Base-by-base conservation (phyloP, 371 early-diverging fungal genomes). In the Capillidium heterosporum region DNA sequence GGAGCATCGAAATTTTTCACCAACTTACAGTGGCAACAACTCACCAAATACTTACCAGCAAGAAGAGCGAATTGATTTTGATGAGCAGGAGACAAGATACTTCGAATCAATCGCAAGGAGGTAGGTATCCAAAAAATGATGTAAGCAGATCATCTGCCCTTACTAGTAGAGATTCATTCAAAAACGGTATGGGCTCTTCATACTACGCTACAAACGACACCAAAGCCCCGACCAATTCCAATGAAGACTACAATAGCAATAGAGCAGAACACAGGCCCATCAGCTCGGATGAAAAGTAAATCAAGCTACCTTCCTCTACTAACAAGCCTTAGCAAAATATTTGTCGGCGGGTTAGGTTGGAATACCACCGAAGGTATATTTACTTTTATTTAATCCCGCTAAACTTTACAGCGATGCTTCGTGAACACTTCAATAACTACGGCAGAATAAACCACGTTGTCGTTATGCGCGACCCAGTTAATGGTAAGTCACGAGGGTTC, bases 301-400 rank as follows among this genome's bases (percentile, higher is more conserved):
- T 24, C 52, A 29, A 32, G 31, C 32, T 21, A 49, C 43, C 21
- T 40, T 50, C 27, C 19, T 35, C 23, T 17, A 32, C 46, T 24
- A 49, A 40, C 35, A 35, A 27, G 29, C 11, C n/a, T 62, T 73
- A 81, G 87, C 62, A 89, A 92, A 74, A 72, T 92, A 72, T 92
- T 89, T 74, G 80, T 91, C 62, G 93, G 93, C 59, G 90, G 90
- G 50, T 76, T 93, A 58, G 85, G 86, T 72, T 94, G 91, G 91
- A 83, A 80, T 63, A 89, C 91, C 28, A 85, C 82, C 54, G 87
- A 87, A 72, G 78, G 81, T 80, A 80, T 77, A 74, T 26, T 35
- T n/a, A 32, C 39, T 27, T 32, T 23, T 48, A 42, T 32, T 54
- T 44, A 48, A 15, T 32, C 28, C 15, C 47, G n/a, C 29, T 26